Evolutionary conservation across 352 stramenopile species (phyloP), one percentile per base, ranked within the genome.

Genomic region (Phytophthora kernoviae): DNA sequence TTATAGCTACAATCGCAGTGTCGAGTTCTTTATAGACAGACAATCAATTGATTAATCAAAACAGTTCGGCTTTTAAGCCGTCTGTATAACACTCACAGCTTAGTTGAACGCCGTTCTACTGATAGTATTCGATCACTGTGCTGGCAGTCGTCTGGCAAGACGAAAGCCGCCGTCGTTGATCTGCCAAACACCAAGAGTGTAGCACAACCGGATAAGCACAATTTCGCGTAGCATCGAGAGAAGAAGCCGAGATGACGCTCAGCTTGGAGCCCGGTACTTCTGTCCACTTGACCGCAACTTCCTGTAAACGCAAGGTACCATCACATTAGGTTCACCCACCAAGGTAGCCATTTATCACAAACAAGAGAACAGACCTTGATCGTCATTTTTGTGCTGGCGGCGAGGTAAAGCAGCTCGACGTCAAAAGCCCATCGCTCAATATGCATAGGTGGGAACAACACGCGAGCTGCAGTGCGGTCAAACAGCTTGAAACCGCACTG

Each of bases 401-500:
- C 90, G 46, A 98, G 61, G 68, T 91, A 97, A 22, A 98, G 70
- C 56, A 98, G 50, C 57, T 98, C 94, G n/a, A 98, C 90, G 64
- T 98, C 94, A 67, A 98, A 98, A 17, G 90, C 91, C 94, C 94
- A 98, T 34, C 94, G 87, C 54, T 98, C 84, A 17, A 98, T 91
- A 76, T 98, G 94, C 75, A 98, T 80, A n/a, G 88, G 84, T 39
- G 83, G 62, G 68, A 98, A 98, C 11, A 98, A 57, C 15, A 93
- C 61, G 8, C 75, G 77, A 9, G 90, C 91, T 4, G 90, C 86
- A 34, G 73, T 74, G 42, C 91, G 84, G 48, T 96, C 90, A 57
- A 98, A 97, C 14, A 98, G 79, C 67, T 98, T 98, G 68, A 98
- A 98, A 17, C 94, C 94, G 62, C 94, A 98, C 71, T 98, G 93